A percentile compares a stretch with the other conserved stretches of the same genome.
Conservation (phyloP, 2,329 filamentous ascomycete species). For the Alternaria ventricosa region DNA sequence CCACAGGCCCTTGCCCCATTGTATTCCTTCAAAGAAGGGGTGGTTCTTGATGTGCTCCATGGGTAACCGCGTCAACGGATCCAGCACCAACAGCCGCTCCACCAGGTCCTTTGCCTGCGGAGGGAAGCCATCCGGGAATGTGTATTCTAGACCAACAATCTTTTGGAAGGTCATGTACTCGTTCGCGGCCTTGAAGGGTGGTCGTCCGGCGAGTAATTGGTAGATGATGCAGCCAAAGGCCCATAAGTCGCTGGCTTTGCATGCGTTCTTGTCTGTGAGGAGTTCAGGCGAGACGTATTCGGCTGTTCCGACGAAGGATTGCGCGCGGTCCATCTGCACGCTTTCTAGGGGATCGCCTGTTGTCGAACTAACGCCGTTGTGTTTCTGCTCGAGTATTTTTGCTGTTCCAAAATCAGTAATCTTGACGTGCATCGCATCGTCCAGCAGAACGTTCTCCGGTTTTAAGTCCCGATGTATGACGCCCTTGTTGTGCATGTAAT, state of each 20-base stretch:
- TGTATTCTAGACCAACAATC: constrained; percentile 92
- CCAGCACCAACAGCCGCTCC: constrained; percentile 86
- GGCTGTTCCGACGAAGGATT: constrained; percentile 95
- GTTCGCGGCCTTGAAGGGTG: constrained; percentile 93
- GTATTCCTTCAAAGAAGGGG: constrained; percentile 87
- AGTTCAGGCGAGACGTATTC: constrained; percentile 98
- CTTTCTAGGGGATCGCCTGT: constrained; percentile 61
- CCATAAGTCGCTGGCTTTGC: constrained; percentile 97
- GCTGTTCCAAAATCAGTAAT: constrained; percentile 99
- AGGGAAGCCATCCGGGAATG: constrained; percentile 89
- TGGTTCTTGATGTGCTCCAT: constrained; percentile 98
- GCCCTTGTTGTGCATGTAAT: constrained; percentile 96
- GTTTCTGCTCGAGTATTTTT: constrained; percentile 75
- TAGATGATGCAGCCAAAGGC: constrained; percentile 98
- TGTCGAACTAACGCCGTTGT: constrained; percentile 48
- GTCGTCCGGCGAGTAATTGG: constrained; percentile 91
- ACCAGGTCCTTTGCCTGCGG: constrained; percentile 85
- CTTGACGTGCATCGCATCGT: constrained; percentile 96
- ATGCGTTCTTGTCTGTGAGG: constrained; percentile 95
- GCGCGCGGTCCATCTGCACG: constrained; percentile 74
- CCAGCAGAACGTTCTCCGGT: constrained; percentile 93
- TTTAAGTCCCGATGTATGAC: constrained; percentile 97
- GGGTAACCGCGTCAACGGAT: constrained; percentile 81
- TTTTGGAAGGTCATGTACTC: constrained; percentile 99
- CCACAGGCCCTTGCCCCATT: constrained; percentile 86